Percentiles rank a stretch among this genome's conserved stretches.
phyloP scores from a whole-genome alignment of 768 basidiomycete species.

The Ramaria rubella region DNA sequence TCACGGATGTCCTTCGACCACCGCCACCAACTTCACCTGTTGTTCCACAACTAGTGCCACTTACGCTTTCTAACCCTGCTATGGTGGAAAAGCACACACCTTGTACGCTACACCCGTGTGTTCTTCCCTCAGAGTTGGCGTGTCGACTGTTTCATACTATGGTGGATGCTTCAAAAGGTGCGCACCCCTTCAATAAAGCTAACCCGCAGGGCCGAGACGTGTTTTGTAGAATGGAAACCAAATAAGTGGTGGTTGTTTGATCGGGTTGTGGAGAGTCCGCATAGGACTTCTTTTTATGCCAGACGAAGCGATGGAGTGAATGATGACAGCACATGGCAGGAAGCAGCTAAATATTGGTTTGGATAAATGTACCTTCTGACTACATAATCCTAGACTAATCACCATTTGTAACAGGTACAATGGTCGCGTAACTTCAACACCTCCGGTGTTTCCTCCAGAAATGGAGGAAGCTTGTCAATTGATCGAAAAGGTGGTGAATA shows the following conservation, averaged over 20 bases:
- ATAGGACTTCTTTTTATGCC: constrained; percentile 73
- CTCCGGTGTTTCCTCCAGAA: constrained; percentile 48
- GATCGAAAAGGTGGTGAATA: constrained; percentile 64
- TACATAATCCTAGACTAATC: background rate
- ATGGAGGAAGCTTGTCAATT: constrained; percentile 79
- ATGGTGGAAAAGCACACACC: constrained; percentile 66
- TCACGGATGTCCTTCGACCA: constrained; percentile 53
- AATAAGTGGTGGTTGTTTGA: constrained; percentile 87
- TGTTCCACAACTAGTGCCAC: constrained; percentile 43
- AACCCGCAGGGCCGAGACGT: background rate
- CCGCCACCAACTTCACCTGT: constrained; percentile 34
- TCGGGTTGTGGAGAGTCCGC: constrained; percentile 74
- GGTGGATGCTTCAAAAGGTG: constrained; percentile 46
- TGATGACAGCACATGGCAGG: constrained; percentile 49
- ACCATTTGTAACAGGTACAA: constrained; percentile 58
- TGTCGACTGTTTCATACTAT: constrained; percentile 69
- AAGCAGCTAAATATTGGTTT: constrained; percentile 73
- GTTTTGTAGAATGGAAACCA: constrained; percentile 42
- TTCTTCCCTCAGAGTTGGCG: constrained; percentile 71
- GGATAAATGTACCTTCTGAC: constrained; percentile 9
- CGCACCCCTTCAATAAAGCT: background rate
- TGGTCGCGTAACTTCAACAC: constrained; percentile 53
- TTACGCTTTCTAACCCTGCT: constrained; percentile 54
- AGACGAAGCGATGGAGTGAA: constrained; percentile 39
- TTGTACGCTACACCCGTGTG: constrained; percentile 63